Evolutionary conservation across 345 rosid species (phyloP), one percentile per base, ranked within the genome.

Genomic region (Gossypium stocksii): DNA sequence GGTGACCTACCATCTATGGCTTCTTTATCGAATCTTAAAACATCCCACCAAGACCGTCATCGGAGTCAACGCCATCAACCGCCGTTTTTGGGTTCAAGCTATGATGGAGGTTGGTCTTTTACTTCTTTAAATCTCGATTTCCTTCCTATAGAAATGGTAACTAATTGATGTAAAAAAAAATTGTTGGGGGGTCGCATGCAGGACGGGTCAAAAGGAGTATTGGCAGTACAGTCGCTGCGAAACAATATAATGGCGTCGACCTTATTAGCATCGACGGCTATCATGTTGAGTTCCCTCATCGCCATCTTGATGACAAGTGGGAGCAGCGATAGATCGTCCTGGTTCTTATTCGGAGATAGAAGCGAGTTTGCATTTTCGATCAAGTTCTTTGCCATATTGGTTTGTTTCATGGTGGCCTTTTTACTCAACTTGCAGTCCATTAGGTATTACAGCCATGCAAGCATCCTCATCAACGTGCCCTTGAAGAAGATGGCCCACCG

Each of bases 201-300:
- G 98, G 97, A 94, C 53, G 94, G 90, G 23, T 34, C 89, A 54
- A 92, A 92, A 23, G 98, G 98, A 10, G 80, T 77, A 20, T 82
- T 94, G 57, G 89, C 93, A 0, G 97, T 94, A 48, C 98, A 94
- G 72, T 92, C 97, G 17, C 80, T 94, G 65, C 86, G 97, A 1
- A 92, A 94, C 86, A 94, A 92, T 80, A 94, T 94, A 66, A 94
- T 94, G 98, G 97, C 98, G 61, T 94, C 98, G 3, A 94, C 98
- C 0, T 87, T 92, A 45, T 80, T 92, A 76, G 97, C 97, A 53
- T 92, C 93, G 11, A 83, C 97, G 41, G 94, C 97, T 29, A 94
- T 94, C 77, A 88, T 97, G 75, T 88, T 94, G 41, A 86, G 93
- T 76, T 94, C 98, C 44, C 85, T 92, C 63, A 90, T 94, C 58